These are phyloP conservation scores for Immersiella caudata DNA, from an alignment of 495 filamentous ascomycete species.

Conservation along the genomic window DNA sequence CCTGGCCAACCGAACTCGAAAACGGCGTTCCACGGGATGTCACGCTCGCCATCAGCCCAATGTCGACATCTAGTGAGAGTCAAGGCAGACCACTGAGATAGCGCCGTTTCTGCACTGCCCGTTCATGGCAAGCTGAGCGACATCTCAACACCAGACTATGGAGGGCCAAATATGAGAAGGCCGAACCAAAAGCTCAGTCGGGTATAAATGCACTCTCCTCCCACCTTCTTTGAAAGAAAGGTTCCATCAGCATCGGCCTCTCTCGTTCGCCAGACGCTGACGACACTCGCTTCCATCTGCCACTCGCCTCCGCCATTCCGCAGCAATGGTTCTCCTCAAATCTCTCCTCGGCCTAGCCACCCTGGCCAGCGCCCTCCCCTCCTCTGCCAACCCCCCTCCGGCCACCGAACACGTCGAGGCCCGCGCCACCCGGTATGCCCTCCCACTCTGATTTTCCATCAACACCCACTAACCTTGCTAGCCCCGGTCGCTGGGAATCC, in stretches of 20 bases:
- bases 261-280: not conserved
- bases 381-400: not conserved
- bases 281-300: not conserved
- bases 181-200: too few species aligned
- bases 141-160: too few species aligned
- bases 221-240: not conserved
- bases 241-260: not conserved
- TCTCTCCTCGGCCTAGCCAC: not conserved
- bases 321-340: not conserved
- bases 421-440: not conserved
- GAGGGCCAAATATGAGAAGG: too few species aligned
- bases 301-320: not conserved
- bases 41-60: not conserved
- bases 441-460: not conserved
- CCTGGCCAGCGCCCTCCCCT: not conserved
- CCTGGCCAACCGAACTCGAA: not conserved
- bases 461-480: not conserved
- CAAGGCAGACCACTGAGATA: not conserved
- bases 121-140: not conserved
- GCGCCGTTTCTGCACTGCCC: not conserved
- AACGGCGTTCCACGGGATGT: not conserved
- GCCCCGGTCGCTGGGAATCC: constrained; percentile 22
- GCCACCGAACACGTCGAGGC: not conserved
- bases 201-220: not conserved
- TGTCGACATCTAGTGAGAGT: not conserved